Evolutionary conservation across 257 asterid genomes (phyloP), one percentile per base, ranked within the genome.

Genomic region (Fraxinus anomala): DNA sequence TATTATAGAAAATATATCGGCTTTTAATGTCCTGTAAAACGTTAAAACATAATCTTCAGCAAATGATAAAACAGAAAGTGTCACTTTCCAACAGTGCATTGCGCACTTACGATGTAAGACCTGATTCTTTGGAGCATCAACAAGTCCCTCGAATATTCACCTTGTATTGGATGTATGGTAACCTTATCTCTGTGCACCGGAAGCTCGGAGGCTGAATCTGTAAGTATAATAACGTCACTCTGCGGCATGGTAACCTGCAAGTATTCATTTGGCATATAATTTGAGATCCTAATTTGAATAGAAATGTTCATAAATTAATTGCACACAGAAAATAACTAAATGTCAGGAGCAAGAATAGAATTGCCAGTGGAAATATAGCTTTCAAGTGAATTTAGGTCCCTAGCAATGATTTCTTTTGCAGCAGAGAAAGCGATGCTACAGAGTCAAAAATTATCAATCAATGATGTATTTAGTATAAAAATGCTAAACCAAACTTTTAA

Each of bases 61-160:
- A 78, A 86, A 21, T 63, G 76, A 74, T 76, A 80, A 6, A 76
- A 79, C 78, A 34, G 79, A 71, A 72, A 73, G 76, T 61, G 75
- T 84, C 82, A 76, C 76, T 78, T 85, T 76, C 80, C 82, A 80
- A 80, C 75, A 80, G 78, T 83, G 82, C 86, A 85, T 59, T 76
- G 76, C 82, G 79, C 88, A 84, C 99, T 95, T 95, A 95, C 99
- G 88, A 95, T 93, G 98, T 95, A 95, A 86, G 98, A 93, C 92
- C 92, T 93, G 97, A 93, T 95, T 95, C 98, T 95, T 93, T 95
- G 98, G 87, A 95, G 99, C 98, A 95, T 95, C 98, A 95, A 91
- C 94, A 86, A 91, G 95, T 92, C 99, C 88, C 97, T 89, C 17
- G 98, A 95, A 88, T 93, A 95, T 90, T 95, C 98, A 92, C 97